phyloP scores from a whole-genome alignment of 345 rosid genomes.

The Eucalyptus melliodora region DNA sequence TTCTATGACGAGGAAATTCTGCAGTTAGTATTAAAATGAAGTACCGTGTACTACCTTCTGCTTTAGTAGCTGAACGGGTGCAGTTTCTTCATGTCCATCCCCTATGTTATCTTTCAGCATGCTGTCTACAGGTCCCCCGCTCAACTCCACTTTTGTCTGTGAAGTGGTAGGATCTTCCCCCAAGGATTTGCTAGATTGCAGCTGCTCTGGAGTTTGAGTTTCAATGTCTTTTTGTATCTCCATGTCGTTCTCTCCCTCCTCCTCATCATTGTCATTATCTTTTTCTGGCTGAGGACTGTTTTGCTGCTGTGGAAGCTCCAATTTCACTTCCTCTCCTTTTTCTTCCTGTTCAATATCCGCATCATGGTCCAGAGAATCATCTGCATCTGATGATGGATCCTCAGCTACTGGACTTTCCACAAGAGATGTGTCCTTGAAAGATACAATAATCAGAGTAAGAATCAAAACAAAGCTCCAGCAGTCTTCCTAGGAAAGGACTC shows the following conservation, averaged over 20 bases:
- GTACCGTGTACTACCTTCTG: conserved; percentile 31
- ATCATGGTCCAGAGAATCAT: conserved; percentile 48
- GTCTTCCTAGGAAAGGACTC: neutral
- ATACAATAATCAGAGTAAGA: neutral
- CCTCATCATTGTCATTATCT: conserved; percentile 18
- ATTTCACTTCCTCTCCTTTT: conserved; percentile 24
- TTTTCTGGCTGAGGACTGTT: conserved; percentile 18
- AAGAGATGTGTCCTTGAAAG: conserved; percentile 49
- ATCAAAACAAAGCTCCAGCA: neutral
- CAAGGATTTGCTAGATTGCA: conserved; percentile 13
- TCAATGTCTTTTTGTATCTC: conserved; percentile 25
- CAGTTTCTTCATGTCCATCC: conserved; percentile 28
- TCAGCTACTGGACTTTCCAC: conserved; percentile 56
- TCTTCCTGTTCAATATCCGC: conserved; percentile 50
- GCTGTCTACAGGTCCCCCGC: conserved; percentile 9
- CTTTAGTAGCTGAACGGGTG: conserved; percentile 21
- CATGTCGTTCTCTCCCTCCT: conserved; percentile 24
- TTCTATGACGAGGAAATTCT: neutral
- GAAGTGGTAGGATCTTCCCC: conserved; percentile 30
- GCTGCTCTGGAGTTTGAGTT: conserved; percentile 19
- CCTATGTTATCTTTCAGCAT: conserved; percentile 10
- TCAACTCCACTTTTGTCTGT: conserved; percentile 19
- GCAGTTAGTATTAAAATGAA: neutral
- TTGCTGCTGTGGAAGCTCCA: conserved; percentile 25
- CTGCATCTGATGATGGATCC: conserved; percentile 61